Evolutionary conservation across 176 grass and related monocot genomes (phyloP).

Genomic region (Canna indica): DNA sequence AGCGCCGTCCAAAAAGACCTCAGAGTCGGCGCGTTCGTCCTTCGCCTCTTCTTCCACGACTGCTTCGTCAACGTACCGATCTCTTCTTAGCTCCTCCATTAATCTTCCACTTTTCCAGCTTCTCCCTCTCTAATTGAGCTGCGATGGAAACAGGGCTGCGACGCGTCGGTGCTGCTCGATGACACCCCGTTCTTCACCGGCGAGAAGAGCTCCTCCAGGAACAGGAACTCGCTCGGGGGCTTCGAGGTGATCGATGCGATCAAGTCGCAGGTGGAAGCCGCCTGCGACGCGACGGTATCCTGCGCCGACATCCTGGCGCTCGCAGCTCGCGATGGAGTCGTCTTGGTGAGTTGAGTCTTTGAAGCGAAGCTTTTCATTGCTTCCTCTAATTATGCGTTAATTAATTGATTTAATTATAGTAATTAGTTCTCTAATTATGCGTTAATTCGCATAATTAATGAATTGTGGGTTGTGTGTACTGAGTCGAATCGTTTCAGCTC

Average conservation of each 20-base stretch:
- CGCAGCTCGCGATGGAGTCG: background rate
- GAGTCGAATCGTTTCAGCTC: conserved; percentile 21
- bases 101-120: background rate
- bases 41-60: conserved; percentile 18
- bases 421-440: no score
- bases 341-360: conserved; percentile 1
- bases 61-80: conserved; percentile 8
- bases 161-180: conserved; percentile 5
- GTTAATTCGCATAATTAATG: no score
- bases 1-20: background rate
- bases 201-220: background rate
- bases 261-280: conserved; percentile 5
- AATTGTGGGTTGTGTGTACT: background rate
- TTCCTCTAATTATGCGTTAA: no score
- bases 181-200: background rate
- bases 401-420: no score
- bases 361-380: no score
- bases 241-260: conserved; percentile 12
- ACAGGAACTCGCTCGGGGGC: background rate
- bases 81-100: no score
- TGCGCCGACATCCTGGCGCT: conserved; percentile 17
- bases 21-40: conserved; percentile 4
- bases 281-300: conserved; percentile 8
- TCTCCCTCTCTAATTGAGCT: no score
- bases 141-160: background rate